phyloP scores from a whole-genome alignment of 805 yeast genomes.

The Starmerella tilneyi region DNA sequence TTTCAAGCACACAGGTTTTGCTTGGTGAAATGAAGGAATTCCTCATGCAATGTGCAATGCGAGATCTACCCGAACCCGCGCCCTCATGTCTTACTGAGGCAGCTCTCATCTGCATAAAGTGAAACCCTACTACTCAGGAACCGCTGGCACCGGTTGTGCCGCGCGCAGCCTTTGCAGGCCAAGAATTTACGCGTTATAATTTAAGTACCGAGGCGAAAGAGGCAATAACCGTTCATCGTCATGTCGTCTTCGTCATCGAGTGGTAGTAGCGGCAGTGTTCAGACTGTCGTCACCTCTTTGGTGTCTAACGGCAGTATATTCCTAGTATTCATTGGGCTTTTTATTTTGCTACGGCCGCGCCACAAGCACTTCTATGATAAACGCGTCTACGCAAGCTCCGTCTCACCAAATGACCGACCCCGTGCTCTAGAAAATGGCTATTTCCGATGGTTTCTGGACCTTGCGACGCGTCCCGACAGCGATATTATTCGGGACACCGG shows the following conservation, averaged over 20 bases:
- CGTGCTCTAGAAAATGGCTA: slow-evolving; percentile 63
- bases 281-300: slow-evolving; percentile 60
- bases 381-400: slow-evolving; percentile 55
- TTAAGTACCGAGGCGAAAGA: too few species aligned
- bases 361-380: slow-evolving; percentile 76
- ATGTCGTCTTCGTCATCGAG: slow-evolving; percentile 1
- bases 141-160: not conserved
- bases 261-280: slow-evolving; percentile 18
- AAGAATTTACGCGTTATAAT: too few species aligned
- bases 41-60: not conserved
- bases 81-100: not conserved
- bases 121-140: not conserved
- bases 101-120: not conserved
- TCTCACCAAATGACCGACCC: slow-evolving; percentile 40
- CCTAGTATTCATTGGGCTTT: slow-evolving; percentile 48
- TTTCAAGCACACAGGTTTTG: too few species aligned
- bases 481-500: slow-evolving; percentile 81
- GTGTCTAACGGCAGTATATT: slow-evolving; percentile 58
- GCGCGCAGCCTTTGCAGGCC: too few species aligned
- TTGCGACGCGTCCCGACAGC: slow-evolving; percentile 57
- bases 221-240: too few species aligned
- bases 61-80: not conserved
- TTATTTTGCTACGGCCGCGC: slow-evolving; percentile 55
- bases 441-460: slow-evolving; percentile 56
- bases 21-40: too few species aligned